Conservation (phyloP, 768 basidiomycete species). For the Tylopilus rubrobrunneus region DNA sequence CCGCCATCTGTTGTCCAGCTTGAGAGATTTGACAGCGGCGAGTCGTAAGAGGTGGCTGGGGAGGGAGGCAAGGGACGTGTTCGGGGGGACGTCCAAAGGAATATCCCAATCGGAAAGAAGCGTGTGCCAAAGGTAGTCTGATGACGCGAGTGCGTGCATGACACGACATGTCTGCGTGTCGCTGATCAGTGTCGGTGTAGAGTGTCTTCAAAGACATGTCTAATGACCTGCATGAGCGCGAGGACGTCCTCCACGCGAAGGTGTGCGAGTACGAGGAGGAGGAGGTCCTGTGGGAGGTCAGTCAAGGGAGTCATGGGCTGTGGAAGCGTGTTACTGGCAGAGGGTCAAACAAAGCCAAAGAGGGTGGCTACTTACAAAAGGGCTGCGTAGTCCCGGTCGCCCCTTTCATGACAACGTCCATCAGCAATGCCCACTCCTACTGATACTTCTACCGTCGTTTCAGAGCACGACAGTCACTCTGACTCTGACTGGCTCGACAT, state of each 20-base stretch:
- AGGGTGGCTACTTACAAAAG: slow-evolving; percentile 21
- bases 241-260: slow-evolving; percentile 42
- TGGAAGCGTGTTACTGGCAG: background rate
- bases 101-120: slow-evolving; percentile 31
- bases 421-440: slow-evolving; percentile 32
- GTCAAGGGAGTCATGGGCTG: slow-evolving; percentile 16
- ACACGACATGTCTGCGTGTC: slow-evolving; percentile 57
- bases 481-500: slow-evolving; percentile 87
- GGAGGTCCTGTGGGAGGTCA: slow-evolving; percentile 42
- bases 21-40: slow-evolving; percentile 41
- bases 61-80: slow-evolving; percentile 31
- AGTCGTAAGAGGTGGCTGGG: slow-evolving; percentile 39
- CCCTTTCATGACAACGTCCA: slow-evolving; percentile 30
- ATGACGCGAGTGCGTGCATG: slow-evolving; percentile 47
- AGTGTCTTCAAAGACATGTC: no score
- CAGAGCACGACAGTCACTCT: slow-evolving; percentile 64
- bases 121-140: slow-evolving; percentile 56
- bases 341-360: slow-evolving; percentile 30
- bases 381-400: slow-evolving; percentile 14
- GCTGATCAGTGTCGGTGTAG: slow-evolving; percentile 3
- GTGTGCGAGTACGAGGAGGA: slow-evolving; percentile 34
- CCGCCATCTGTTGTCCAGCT: slow-evolving; percentile 50
- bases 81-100: slow-evolving; percentile 40
- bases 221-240: slow-evolving; percentile 42
- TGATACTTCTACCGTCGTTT: slow-evolving; percentile 44